A percentile compares a stretch with the other conserved stretches of the same genome.
Conservation (phyloP, 306 rosid genomes). For the Clitoria ternatea region DNA sequence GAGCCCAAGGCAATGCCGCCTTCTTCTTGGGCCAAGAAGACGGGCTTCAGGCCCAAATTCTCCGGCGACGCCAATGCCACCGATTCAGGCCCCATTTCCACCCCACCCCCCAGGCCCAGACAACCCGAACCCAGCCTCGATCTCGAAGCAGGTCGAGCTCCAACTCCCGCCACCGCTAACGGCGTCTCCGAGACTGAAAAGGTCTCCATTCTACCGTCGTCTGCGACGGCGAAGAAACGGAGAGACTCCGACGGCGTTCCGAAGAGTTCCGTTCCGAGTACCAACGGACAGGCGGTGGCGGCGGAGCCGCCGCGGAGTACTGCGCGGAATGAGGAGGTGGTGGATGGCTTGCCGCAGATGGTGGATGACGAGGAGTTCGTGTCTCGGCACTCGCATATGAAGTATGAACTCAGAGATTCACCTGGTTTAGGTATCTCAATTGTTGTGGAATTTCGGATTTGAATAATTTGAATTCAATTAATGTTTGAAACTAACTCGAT, state of each 20-base stretch:
- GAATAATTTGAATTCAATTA: too few relatives aligned
- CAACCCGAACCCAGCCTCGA: slow-evolving; percentile 39
- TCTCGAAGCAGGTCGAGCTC: slow-evolving; percentile 61
- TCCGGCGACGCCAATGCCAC: slow-evolving; percentile 82
- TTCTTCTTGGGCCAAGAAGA: slow-evolving; percentile 90
- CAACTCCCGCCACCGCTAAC: slow-evolving; percentile 25
- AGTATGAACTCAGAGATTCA: slow-evolving; percentile 85
- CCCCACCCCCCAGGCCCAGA: slow-evolving; percentile 34
- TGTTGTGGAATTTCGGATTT: background rate
- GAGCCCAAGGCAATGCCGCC: slow-evolving; percentile 61
- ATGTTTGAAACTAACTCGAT: too few relatives aligned
- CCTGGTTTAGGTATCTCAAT: slow-evolving; percentile 71
- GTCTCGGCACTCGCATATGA: slow-evolving; percentile 72
- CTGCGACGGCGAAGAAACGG: slow-evolving; percentile 51
- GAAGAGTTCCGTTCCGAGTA: slow-evolving; percentile 27
- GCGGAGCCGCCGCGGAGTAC: slow-evolving; percentile 41
- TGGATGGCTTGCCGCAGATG: slow-evolving; percentile 59
- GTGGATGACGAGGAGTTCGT: slow-evolving; percentile 59
- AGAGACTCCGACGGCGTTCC: slow-evolving; percentile 68
- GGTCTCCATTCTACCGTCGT: slow-evolving; percentile 21
- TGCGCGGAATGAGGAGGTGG: slow-evolving; percentile 54
- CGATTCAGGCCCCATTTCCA: slow-evolving; percentile 55
- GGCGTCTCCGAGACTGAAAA: slow-evolving; percentile 32
- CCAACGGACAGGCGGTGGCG: slow-evolving; percentile 26
- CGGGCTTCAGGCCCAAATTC: slow-evolving; percentile 87